Conservation (phyloP, 805 yeast species). For the Blastobotrys terrestris region DNA sequence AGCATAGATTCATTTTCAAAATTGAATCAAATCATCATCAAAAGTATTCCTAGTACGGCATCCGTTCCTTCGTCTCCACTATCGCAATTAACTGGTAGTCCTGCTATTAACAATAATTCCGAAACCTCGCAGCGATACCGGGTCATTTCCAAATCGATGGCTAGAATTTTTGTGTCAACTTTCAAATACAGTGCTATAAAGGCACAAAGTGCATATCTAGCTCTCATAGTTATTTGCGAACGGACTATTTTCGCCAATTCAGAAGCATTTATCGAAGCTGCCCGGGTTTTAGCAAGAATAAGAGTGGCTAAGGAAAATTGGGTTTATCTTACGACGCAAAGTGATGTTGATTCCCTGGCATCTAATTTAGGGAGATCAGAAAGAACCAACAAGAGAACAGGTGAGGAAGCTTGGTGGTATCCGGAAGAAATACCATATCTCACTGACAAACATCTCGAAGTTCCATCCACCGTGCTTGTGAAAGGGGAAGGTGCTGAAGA, state of each 20-base stretch:
- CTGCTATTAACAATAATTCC: neutral
- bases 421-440: constrained; percentile 53
- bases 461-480: constrained; percentile 29
- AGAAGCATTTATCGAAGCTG: constrained; percentile 35
- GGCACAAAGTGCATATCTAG: constrained; percentile 34
- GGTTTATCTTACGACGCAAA: constrained; percentile 46
- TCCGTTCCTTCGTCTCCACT: neutral
- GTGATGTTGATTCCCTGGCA: constrained; percentile 61
- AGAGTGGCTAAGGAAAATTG: constrained; percentile 42
- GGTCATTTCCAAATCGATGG: constrained; percentile 23
- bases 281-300: constrained; percentile 49
- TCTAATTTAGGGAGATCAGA: constrained; percentile 50
- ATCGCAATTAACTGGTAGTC: neutral
- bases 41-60: neutral
- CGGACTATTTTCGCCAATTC: constrained; percentile 16
- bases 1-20: constrained; percentile 9
- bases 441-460: constrained; percentile 38
- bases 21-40: constrained; percentile 8
- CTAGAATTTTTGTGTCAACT: constrained; percentile 30
- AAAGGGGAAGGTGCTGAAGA: neutral
- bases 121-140: constrained; percentile 8
- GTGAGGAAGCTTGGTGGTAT: constrained; percentile 44
- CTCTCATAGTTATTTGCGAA: constrained; percentile 21
- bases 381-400: constrained; percentile 17
- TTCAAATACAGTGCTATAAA: constrained; percentile 34